phyloP scores from a whole-genome alignment of 2,329 filamentous ascomycete genomes.

The Helminthosporium solani region DNA sequence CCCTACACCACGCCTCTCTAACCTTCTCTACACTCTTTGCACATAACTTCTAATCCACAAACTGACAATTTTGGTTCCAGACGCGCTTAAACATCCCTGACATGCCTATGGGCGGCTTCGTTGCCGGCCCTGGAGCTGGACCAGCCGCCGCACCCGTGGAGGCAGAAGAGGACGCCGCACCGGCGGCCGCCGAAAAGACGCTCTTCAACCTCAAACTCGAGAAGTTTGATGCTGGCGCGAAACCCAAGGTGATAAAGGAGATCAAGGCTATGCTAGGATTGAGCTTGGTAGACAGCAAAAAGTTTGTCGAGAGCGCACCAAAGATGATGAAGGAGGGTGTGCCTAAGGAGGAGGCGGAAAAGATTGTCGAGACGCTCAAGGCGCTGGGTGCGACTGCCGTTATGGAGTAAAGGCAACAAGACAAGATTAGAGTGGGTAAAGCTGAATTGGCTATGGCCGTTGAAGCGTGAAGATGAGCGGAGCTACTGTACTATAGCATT shows the following conservation, averaged over 20 bases:
- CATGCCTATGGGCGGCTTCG: conserved; percentile 89
- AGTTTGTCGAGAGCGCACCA: conserved; percentile 97
- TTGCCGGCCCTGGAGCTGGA: conserved; percentile 63
- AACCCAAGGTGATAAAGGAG: conserved; percentile 99
- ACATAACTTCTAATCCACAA: neutral
- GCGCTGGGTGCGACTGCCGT: conserved; percentile 82
- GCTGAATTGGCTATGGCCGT: neutral
- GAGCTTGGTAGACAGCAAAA: conserved; percentile 98
- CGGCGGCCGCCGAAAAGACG: conserved; percentile 88
- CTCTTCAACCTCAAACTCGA: conserved; percentile 95
- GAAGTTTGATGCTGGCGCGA: conserved; percentile 81
- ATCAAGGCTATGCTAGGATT: conserved; percentile 94
- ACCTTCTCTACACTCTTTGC: neutral
- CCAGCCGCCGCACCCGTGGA: conserved; percentile 62
- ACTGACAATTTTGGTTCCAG: conserved; percentile 50
- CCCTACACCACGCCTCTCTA: neutral
- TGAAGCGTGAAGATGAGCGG: conserved; percentile 1
- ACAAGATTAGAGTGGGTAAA: neutral
- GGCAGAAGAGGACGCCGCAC: conserved; percentile 84
- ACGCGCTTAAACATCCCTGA: conserved; percentile 96
- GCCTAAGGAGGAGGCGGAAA: conserved; percentile 98
- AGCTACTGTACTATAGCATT: conserved; percentile 38
- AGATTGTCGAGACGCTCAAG: conserved; percentile 95
- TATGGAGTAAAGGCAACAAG: conserved; percentile 69
- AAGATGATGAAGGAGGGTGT: conserved; percentile 99